A percentile compares a stretch with the other conserved stretches of the same genome.
Evolutionary conservation across 2,329 filamentous ascomycete genomes (phyloP).

Genomic region (Gnomoniopsis smithogilvyi): DNA sequence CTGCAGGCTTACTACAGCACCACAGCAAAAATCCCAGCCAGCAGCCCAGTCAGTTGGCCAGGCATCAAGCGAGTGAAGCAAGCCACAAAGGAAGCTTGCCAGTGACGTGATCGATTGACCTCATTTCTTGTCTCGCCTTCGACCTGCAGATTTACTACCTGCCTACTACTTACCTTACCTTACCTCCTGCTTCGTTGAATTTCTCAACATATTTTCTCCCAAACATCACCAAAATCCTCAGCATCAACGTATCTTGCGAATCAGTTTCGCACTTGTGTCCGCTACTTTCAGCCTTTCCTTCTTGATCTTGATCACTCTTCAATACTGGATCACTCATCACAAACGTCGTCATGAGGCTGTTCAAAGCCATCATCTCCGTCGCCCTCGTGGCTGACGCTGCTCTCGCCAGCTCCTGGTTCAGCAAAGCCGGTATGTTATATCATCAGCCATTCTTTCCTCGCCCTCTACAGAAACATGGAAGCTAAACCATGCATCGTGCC

Average conservation of each 20-base stretch:
- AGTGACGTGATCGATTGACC: conserved; percentile 13
- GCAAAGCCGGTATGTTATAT: conserved; percentile 68
- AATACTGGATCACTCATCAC: neutral
- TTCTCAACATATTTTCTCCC: neutral
- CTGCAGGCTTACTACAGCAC: neutral
- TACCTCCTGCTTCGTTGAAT: neutral
- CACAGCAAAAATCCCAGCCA: neutral
- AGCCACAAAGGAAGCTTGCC: neutral
- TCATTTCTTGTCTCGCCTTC: neutral
- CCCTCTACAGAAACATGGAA: neutral
- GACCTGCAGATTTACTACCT: neutral
- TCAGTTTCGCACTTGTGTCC: neutral
- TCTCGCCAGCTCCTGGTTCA: conserved; percentile 78
- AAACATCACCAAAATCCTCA: neutral
- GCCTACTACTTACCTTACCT: neutral
- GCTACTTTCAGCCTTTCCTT: neutral
- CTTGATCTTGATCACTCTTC: neutral
- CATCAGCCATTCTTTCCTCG: neutral
- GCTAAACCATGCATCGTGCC: neutral
- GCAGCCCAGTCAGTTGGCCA: too few relatives aligned
- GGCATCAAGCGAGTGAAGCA: conserved; percentile 3
- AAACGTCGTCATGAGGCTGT: conserved; percentile 68
- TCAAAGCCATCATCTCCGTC: conserved; percentile 66
- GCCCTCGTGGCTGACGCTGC: conserved; percentile 69
- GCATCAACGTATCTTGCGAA: neutral